Conservation (phyloP, 768 basidiomycete species). For the Kwoniella bestiolae region DNA sequence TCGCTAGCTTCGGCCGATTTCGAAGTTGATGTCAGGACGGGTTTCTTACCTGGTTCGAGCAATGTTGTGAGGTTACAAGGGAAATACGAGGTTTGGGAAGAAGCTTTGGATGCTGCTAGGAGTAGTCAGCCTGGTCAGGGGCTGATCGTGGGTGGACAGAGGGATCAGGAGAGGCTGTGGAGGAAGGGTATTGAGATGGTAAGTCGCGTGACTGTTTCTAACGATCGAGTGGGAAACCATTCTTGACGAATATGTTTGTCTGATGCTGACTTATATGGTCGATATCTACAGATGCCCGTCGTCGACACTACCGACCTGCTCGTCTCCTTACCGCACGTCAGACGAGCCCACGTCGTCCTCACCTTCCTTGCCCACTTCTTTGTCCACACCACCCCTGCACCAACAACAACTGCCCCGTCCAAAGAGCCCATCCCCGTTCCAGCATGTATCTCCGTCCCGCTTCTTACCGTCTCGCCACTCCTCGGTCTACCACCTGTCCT, state of each 20-base stretch:
- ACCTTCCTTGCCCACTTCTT: slow-evolving; percentile 90
- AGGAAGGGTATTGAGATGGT: slow-evolving; percentile 68
- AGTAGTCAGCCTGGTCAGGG: slow-evolving; percentile 50
- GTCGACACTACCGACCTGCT: slow-evolving; percentile 66
- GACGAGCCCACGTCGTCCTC: slow-evolving; percentile 86
- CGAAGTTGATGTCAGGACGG: slow-evolving; percentile 87
- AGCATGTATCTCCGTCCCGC: slow-evolving; percentile 70
- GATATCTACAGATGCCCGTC: slow-evolving; percentile 67
- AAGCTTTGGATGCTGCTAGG: slow-evolving; percentile 60
- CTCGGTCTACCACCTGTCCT: slow-evolving; percentile 83
- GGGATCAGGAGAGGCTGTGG: slow-evolving; percentile 67
- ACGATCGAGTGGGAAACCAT: neutral
- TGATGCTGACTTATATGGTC: neutral
- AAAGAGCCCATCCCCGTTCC: slow-evolving; percentile 68
- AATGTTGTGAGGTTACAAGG: slow-evolving; percentile 69
- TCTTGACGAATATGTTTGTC: neutral
- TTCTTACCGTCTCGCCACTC: slow-evolving; percentile 69
- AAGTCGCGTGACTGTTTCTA: slow-evolving; percentile 53
- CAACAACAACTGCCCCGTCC: slow-evolving; percentile 30
- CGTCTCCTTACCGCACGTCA: slow-evolving; percentile 66
- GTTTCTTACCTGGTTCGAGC: slow-evolving; percentile 83
- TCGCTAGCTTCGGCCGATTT: slow-evolving; percentile 83
- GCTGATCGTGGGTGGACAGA: slow-evolving; percentile 39
- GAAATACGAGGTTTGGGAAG: slow-evolving; percentile 77
- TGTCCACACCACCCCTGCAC: slow-evolving; percentile 64